Conservation (phyloP, 768 basidiomycete species). For the Tubosaeta brunneosetosa region DNA sequence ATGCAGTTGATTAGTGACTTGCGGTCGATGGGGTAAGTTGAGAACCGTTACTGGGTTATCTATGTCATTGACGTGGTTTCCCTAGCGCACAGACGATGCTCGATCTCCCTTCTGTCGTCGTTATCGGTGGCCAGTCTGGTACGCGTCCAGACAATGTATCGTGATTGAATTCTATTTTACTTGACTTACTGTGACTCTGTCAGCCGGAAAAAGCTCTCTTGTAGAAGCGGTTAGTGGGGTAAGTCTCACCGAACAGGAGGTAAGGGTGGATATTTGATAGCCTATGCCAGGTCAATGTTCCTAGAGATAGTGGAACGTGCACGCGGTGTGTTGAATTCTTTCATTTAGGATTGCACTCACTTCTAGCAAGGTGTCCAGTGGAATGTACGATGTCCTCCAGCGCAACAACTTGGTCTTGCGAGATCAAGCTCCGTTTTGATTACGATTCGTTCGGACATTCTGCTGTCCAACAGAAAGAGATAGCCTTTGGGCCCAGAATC, state of each 20-base stretch:
- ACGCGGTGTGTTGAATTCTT: conserved; percentile 37
- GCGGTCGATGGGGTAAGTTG: conserved; percentile 37
- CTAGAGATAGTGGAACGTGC: conserved; percentile 58
- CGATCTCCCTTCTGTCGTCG: conserved; percentile 48
- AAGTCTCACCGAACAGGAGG: conserved; percentile 9
- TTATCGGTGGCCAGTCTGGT: conserved; percentile 58
- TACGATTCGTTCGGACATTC: conserved; percentile 27
- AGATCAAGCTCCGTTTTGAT: conserved; percentile 38
- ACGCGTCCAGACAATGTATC: conserved; percentile 4
- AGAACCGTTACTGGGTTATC: neutral
- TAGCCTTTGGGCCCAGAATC: conserved; percentile 30
- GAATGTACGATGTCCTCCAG: conserved; percentile 46
- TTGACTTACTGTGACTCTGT: neutral
- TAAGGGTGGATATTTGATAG: neutral
- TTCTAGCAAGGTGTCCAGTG: conserved; percentile 44
- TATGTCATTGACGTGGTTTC: neutral
- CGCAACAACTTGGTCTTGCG: conserved; percentile 39
- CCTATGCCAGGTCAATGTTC: conserved; percentile 47
- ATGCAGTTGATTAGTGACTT: conserved; percentile 38
- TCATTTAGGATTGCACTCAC: neutral
- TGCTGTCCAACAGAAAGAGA: conserved; percentile 4
- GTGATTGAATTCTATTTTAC: neutral
- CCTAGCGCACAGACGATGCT: conserved; percentile 36
- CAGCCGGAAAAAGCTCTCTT: conserved; percentile 58
- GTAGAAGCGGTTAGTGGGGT: conserved; percentile 57